Base-by-base conservation (phyloP, 371 early-diverging fungal genomes). In the Mucor velutinosus region DNA sequence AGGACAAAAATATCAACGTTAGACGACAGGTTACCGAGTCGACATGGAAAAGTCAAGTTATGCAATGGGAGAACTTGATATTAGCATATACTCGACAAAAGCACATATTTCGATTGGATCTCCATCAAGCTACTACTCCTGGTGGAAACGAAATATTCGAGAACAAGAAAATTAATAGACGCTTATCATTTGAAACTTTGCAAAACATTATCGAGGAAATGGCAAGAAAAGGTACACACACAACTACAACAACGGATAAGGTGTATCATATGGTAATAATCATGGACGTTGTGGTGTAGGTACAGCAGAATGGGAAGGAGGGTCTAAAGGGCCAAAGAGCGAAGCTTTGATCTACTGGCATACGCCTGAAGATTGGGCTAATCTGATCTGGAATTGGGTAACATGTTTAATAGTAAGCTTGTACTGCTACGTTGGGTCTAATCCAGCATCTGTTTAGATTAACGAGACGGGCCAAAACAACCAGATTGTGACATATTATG, bases 281-380 rank as follows among this genome's bases (percentile, higher is more conserved):
- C 12, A 51, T 15, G 41, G 6, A 32, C 6, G 12, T 27, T 32
- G 0, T n/a, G 53, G 21, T 33, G 14, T 69, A 87, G 92, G 91
- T 21, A 81, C 84, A 23, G 95, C 94, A 7, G 91, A 89, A 64
- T 95, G 95, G 95, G 89, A 86, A 35, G 66, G 66, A 17, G 76
- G 82, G 32, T 69, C 80, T 39, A 80, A 86, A 60, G 73, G 76
- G 7, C 47, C 69, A 19, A 89, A 89, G 67, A 76, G 80, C 27
- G 76, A 86, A 19, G 93, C 91, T 15, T 76, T 90, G 19, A 78
- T 96, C 10, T 91, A 89, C 67, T 95, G 96, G 96, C 87, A 90
- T 68, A 94, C 89, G 75, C 95, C 94, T 10, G 94, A 93, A 37
- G 95, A 94, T 58, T 96, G 97, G 97, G 95, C 94, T 0, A 68